phyloP scores from a whole-genome alignment of 129 eudicot genomes.

The Cynara cardunculus region DNA sequence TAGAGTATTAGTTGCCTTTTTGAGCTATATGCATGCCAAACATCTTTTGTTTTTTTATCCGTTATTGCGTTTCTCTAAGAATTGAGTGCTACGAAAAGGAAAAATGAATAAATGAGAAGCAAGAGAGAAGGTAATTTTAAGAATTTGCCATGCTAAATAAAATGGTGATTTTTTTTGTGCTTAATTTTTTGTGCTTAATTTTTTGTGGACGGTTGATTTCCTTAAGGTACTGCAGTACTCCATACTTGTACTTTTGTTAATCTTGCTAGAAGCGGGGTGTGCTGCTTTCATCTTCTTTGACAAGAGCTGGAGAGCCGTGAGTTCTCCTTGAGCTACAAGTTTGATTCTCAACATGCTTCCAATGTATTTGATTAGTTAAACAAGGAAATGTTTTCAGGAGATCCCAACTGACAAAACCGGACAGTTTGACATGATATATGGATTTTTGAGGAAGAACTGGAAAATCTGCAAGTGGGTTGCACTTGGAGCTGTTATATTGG shows the following conservation, averaged over 20 bases:
- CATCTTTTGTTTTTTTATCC: background rate
- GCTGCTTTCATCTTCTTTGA: slow-evolving; percentile 92
- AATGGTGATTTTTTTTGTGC: background rate
- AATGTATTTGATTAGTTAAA: background rate
- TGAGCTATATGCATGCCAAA: background rate
- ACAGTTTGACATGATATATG: slow-evolving; percentile 60
- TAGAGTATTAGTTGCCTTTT: background rate
- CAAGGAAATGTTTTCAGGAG: slow-evolving; percentile 39
- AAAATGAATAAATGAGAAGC: background rate
- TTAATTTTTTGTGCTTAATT: background rate
- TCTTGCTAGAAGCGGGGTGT: slow-evolving; percentile 65
- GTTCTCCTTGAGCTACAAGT: slow-evolving; percentile 14
- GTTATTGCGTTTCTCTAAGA: background rate
- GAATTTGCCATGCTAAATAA: background rate
- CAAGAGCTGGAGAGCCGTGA: slow-evolving; percentile 74
- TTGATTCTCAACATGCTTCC: slow-evolving; percentile 3
- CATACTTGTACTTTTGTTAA: slow-evolving; percentile 57
- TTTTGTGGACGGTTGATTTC: slow-evolving; percentile 32
- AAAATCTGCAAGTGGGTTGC: slow-evolving; percentile 78
- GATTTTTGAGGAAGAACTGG: slow-evolving; percentile 73
- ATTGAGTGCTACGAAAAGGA: background rate
- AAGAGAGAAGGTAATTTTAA: background rate
- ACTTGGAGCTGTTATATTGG: slow-evolving; percentile 70
- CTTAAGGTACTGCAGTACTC: slow-evolving; percentile 68
- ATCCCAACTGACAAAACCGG: slow-evolving; percentile 89